Base-by-base conservation (phyloP, 2,329 filamentous ascomycete species). In the Dothistroma pini region DNA sequence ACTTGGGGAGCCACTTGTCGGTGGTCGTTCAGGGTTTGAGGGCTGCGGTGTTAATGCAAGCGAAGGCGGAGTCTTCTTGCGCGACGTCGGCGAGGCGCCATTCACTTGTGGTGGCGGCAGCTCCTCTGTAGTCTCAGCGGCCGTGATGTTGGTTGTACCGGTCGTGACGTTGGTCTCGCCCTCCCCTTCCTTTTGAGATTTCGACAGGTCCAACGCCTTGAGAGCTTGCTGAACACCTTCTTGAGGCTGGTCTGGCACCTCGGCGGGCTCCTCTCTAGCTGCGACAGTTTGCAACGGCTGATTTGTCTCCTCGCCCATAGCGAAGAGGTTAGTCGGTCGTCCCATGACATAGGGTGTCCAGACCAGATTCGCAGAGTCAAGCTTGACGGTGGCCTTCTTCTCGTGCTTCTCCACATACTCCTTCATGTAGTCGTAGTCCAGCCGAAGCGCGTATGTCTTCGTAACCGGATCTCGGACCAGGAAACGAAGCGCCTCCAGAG, bases 331-430 rank as follows among this genome's bases (percentile, higher is more conserved):
- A 1, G 72, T 74, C 10, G 74, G 73, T 51, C 91, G 86, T 29
- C 95, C 93, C 92, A 97, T 97, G 48, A 97, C 87, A 74, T 96
- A 99, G 0, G 95, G 95, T 14, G 93, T 97, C 95, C 95, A 99
- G 11, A 93, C 89, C 29, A 99, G 82, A 19, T 87, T 87, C 50
- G 89, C 86, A 0, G 89, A 86, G 66, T 95, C 89, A 38, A 99
- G 84, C 69, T 87, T 89, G 22, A 96, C 90, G 68, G 96, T 96
- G 10, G 89, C 87, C 72, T 97, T 97, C 54, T 84, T 83, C 71
- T 96, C 90, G 85, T 93, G 96, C 66, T 93, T 95, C 34, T 86
- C 84, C 62, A 97, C 89, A 69, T 96, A 96, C 66, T 93, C 87
- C 60, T 86, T 86, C 75, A 93, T 97, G 72, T 93, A 96, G 3